These are phyloP conservation scores for Somion occarium DNA, from an alignment of 1,284 basidiomycete genomes.

Conservation along the genomic window DNA sequence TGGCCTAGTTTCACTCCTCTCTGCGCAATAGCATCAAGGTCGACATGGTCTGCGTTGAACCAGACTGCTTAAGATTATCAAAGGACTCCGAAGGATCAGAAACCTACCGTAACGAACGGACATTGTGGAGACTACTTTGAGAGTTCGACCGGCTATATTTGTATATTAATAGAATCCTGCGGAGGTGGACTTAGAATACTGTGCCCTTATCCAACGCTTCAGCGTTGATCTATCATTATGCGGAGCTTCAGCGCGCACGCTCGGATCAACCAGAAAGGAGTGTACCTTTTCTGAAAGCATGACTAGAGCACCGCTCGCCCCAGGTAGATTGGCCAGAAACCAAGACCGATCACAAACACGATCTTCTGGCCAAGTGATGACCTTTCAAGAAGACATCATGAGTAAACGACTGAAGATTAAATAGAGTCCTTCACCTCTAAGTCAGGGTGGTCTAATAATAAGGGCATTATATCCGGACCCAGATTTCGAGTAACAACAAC, in stretches of 20 bases:
- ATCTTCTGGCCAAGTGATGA: slow-evolving; percentile 72
- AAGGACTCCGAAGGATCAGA: too few relatives aligned
- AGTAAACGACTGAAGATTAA: neutral
- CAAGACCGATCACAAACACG: slow-evolving; percentile 63
- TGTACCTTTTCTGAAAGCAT: slow-evolving; percentile 70
- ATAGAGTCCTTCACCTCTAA: slow-evolving; percentile 40
- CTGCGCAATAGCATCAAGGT: slow-evolving; percentile 57
- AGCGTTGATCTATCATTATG: slow-evolving; percentile 59
- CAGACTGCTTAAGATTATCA: too few relatives aligned
- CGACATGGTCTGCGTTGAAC: slow-evolving; percentile 69
- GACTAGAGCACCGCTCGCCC: slow-evolving; percentile 62
- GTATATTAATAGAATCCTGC: neutral
- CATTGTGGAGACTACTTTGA: slow-evolving; percentile 86
- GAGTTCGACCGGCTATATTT: slow-evolving; percentile 56
- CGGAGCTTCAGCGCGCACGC: too few relatives aligned
- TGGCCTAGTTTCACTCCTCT: slow-evolving; percentile 79
- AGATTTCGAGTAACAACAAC: slow-evolving; percentile 67
- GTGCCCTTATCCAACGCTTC: slow-evolving; percentile 70
- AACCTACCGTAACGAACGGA: slow-evolving; percentile 84
- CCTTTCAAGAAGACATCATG: slow-evolving; percentile 33
- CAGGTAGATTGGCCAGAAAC: slow-evolving; percentile 72
- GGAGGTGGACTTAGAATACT: too few relatives aligned
- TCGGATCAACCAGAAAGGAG: too few relatives aligned
- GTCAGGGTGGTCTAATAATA: slow-evolving; percentile 47
- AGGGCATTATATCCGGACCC: slow-evolving; percentile 66